Evolutionary conservation across 805 yeast genomes (phyloP).

Genomic region (Debaryomyces prosopidis): DNA sequence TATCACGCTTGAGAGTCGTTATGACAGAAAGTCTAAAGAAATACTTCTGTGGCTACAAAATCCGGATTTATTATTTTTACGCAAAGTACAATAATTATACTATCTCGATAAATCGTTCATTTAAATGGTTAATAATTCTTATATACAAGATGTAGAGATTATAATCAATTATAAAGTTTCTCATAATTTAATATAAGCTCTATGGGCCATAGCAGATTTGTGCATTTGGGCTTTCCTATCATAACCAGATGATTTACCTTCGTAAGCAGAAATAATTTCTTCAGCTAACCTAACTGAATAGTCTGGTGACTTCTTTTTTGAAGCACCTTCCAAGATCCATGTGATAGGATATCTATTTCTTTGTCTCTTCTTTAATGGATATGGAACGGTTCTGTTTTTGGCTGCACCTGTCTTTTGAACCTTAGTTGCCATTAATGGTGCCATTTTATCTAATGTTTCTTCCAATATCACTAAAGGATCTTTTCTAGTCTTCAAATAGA

Average conservation of each 20-base stretch:
- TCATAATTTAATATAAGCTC: slow-evolving; percentile 65
- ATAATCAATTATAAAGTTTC: neutral
- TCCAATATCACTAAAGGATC: slow-evolving; percentile 81
- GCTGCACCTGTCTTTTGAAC: slow-evolving; percentile 85
- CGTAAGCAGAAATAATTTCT: slow-evolving; percentile 75
- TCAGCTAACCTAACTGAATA: slow-evolving; percentile 89
- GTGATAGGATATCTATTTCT: slow-evolving; percentile 82
- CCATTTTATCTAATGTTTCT: slow-evolving; percentile 74
- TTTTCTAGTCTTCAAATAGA: slow-evolving; percentile 65
- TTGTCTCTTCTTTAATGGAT: slow-evolving; percentile 78
- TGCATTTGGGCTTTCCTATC: slow-evolving; percentile 84
- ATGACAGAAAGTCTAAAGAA: neutral
- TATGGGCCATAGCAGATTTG: slow-evolving; percentile 81
- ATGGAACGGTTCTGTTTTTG: slow-evolving; percentile 76
- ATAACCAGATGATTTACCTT: slow-evolving; percentile 79
- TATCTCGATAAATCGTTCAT: neutral
- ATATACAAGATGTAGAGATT: slow-evolving; percentile 8
- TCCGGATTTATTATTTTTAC: neutral
- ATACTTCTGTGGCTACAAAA: neutral
- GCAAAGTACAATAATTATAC: neutral
- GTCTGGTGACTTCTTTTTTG: slow-evolving; percentile 74
- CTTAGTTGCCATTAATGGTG: slow-evolving; percentile 79
- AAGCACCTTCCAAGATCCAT: slow-evolving; percentile 88
- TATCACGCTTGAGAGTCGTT: too few relatives aligned
- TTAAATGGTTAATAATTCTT: neutral